Percentiles rank a stretch among this genome's conserved stretches.
Evolutionary conservation across 2,329 filamentous ascomycete genomes (phyloP).

Genomic region (Fusarium tuaranense): DNA sequence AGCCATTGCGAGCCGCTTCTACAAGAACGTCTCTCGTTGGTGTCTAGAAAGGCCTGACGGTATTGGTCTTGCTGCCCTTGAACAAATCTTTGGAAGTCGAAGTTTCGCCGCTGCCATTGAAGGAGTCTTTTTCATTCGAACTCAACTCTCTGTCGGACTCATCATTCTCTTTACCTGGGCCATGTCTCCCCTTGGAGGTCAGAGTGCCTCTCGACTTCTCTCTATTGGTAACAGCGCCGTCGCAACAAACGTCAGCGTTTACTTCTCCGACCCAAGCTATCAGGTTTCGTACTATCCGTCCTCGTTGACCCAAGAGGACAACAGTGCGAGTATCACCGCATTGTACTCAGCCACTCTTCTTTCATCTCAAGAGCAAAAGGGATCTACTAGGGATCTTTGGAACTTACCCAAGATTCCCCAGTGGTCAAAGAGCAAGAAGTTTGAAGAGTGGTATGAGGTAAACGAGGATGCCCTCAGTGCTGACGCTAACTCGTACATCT

Average conservation of each 20-base stretch:
- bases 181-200: slow-evolving; percentile 19
- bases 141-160: neutral
- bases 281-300: neutral
- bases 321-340: neutral
- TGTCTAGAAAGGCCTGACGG: slow-evolving; percentile 7
- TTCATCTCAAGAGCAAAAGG: neutral
- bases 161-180: slow-evolving; percentile 9
- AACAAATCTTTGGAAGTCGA: slow-evolving; percentile 28
- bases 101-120: slow-evolving; percentile 17
- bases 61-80: slow-evolving; percentile 10
- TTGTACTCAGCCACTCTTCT: slow-evolving; percentile 7
- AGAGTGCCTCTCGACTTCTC: slow-evolving; percentile 11
- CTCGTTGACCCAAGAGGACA: neutral
- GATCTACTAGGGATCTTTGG: slow-evolving; percentile 11
- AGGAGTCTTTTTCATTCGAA: slow-evolving; percentile 10
- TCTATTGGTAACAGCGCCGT: neutral
- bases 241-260: neutral
- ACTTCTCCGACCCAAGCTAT: slow-evolving; percentile 5
- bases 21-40: slow-evolving; percentile 11
- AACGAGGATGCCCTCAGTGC: neutral
- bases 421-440: neutral
- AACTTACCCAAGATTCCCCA: slow-evolving; percentile 16
- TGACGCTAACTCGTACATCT: neutral
- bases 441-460: neutral
- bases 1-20: slow-evolving; percentile 13